phyloP scores from a whole-genome alignment of 768 basidiomycete species.

The Mycena epipterygia region DNA sequence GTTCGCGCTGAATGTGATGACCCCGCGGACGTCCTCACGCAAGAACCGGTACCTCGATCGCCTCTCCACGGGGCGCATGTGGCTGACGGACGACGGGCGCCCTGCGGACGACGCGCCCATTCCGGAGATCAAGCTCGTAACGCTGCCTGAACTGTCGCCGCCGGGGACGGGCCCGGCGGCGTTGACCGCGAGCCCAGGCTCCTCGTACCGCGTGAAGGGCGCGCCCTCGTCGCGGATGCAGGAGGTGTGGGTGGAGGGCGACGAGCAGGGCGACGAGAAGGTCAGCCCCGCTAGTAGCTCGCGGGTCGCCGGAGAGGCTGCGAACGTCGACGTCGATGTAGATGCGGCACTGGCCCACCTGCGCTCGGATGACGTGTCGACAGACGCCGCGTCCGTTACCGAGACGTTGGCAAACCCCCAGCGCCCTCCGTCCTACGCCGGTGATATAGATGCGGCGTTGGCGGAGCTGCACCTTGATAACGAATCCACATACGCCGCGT shows the following conservation, averaged over 20 bases:
- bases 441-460: too few species aligned
- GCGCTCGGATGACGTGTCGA: too few species aligned
- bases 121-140: not conserved
- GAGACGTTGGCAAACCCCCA: too few species aligned
- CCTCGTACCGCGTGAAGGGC: conserved; percentile 19
- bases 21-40: not conserved
- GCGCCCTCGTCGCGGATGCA: conserved; percentile 10
- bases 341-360: not conserved
- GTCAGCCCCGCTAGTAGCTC: not conserved
- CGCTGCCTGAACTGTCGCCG: conserved; percentile 8
- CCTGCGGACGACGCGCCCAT: conserved; percentile 18
- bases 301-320: not conserved
- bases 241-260: conserved; percentile 5
- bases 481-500: too few species aligned
- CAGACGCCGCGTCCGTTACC: too few species aligned
- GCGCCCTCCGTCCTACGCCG: too few species aligned
- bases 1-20: conserved; percentile 5
- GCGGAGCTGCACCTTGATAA: too few species aligned
- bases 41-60: not conserved
- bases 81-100: conserved; percentile 24
- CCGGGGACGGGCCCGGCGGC: not conserved
- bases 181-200: not conserved
- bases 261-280: not conserved
- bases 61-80: conserved; percentile 16
- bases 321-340: not conserved